Percentiles rank a stretch among this genome's conserved stretches.
These are phyloP conservation scores for Eustoma russellianum DNA, from an alignment of 257 asterid species.

Conservation along the genomic window DNA sequence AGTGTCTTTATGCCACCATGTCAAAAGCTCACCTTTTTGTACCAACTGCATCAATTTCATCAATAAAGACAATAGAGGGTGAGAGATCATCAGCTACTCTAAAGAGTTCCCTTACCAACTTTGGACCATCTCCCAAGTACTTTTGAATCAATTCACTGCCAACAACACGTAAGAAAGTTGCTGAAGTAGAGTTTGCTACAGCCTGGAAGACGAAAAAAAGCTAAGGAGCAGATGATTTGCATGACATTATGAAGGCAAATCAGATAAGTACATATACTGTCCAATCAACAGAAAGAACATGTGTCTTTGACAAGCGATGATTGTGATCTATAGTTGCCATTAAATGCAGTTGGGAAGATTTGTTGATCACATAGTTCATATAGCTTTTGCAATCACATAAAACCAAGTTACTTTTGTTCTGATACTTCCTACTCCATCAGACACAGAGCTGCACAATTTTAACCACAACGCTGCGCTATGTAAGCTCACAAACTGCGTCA, in stretches of 20 bases:
- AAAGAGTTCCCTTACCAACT: conserved; percentile 90
- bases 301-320: no score
- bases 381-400: no score
- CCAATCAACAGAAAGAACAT: background rate
- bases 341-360: no score
- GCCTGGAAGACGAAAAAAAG: conserved; percentile 35
- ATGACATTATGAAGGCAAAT: background rate
- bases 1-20: background rate
- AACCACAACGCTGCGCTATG: no score
- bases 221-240: no score
- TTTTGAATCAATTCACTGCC: conserved; percentile 92
- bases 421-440: no score
- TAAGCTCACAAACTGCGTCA: no score
- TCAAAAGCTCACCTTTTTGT: conserved; percentile 54
- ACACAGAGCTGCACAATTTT: no score
- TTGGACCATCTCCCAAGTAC: conserved; percentile 96
- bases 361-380: no score
- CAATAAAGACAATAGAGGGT: conserved; percentile 89
- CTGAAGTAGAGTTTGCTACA: conserved; percentile 93
- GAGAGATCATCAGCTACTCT: conserved; percentile 96
- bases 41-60: conserved; percentile 92
- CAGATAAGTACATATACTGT: background rate
- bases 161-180: conserved; percentile 94
- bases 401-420: no score
- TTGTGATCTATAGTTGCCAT: no score